Conservation (phyloP, 2,329 filamentous ascomycete genomes). For the Diaporthe sp. region DNA sequence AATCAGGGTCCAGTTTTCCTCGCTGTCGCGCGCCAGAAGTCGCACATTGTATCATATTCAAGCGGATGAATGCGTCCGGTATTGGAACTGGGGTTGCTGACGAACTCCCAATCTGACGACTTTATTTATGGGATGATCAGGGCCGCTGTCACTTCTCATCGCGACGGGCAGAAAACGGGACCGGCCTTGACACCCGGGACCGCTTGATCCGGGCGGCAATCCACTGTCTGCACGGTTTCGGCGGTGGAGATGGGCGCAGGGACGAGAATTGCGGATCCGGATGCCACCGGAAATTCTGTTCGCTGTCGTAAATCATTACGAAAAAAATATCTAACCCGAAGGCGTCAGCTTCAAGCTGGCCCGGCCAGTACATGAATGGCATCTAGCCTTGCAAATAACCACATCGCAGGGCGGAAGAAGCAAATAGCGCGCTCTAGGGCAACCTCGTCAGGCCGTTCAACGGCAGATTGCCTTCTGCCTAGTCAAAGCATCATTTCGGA, state of each 20-base stretch:
- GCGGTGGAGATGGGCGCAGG: not conserved
- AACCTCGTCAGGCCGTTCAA: constrained; percentile 10
- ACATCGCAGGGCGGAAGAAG: not conserved
- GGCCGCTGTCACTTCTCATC: not conserved
- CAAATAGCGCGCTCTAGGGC: not conserved
- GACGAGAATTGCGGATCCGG: not conserved
- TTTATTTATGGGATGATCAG: not conserved
- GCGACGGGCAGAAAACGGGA: not conserved
- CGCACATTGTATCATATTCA: not conserved
- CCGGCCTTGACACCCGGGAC: not conserved
- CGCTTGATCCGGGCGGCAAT: not conserved
- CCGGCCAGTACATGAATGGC: not conserved
- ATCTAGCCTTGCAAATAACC: constrained; percentile 20
- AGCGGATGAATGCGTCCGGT: not conserved
- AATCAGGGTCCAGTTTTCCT: not conserved
- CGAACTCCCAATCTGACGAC: not conserved
- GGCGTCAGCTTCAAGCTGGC: constrained; percentile 9
- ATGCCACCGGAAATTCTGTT: not conserved
- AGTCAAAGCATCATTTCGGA: not conserved
- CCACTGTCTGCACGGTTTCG: constrained; percentile 4
- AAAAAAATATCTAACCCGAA: not conserved
- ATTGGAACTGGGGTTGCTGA: not conserved
- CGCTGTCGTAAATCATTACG: not conserved
- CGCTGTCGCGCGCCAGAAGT: not conserved
- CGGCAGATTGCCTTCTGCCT: not conserved